A percentile compares a stretch with the other conserved stretches of the same genome.
Evolutionary conservation across 2,329 filamentous ascomycete species (phyloP).

Genomic region (Xylariaceae sp.): DNA sequence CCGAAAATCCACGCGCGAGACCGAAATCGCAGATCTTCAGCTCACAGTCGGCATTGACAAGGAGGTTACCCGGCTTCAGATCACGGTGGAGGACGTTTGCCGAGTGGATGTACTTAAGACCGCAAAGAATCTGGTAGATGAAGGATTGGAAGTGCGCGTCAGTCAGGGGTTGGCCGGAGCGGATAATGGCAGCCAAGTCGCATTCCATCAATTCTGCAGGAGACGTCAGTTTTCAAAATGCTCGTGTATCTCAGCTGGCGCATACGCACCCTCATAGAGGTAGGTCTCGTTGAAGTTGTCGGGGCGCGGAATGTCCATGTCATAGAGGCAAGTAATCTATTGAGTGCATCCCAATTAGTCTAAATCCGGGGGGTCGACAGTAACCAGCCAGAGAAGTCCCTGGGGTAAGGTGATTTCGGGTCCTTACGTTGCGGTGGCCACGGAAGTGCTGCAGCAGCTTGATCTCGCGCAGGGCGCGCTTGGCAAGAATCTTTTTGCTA

Average conservation of each 20-base stretch:
- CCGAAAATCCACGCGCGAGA: constrained; percentile 89
- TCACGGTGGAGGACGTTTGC: constrained; percentile 97
- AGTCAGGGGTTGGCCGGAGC: constrained; percentile 92
- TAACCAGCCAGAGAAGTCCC: constrained; percentile 9
- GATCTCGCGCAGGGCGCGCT: constrained; percentile 95
- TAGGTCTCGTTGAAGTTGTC: constrained; percentile 99
- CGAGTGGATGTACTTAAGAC: constrained; percentile 98
- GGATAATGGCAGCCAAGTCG: constrained; percentile 94
- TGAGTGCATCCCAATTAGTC: constrained; percentile 7
- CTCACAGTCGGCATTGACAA: constrained; percentile 98
- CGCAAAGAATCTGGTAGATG: constrained; percentile 99
- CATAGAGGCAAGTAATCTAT: constrained; percentile 98
- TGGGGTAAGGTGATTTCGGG: background rate
- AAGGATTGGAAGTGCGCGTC: constrained; percentile 99
- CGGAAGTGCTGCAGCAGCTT: constrained; percentile 98
- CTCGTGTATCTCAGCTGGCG: background rate
- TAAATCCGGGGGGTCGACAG: constrained; percentile 29
- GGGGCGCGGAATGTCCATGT: constrained; percentile 97
- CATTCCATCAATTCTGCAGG: constrained; percentile 93
- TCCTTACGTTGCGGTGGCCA: constrained; percentile 72
- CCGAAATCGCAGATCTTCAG: constrained; percentile 99
- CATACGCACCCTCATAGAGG: constrained; percentile 79
- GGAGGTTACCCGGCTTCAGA: constrained; percentile 91
- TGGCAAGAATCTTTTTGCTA: constrained; percentile 99
- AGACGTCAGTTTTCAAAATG: constrained; percentile 15